Evolutionary conservation across 352 stramenopile species (phyloP).

Genomic region (Pythium sukuiense): DNA sequence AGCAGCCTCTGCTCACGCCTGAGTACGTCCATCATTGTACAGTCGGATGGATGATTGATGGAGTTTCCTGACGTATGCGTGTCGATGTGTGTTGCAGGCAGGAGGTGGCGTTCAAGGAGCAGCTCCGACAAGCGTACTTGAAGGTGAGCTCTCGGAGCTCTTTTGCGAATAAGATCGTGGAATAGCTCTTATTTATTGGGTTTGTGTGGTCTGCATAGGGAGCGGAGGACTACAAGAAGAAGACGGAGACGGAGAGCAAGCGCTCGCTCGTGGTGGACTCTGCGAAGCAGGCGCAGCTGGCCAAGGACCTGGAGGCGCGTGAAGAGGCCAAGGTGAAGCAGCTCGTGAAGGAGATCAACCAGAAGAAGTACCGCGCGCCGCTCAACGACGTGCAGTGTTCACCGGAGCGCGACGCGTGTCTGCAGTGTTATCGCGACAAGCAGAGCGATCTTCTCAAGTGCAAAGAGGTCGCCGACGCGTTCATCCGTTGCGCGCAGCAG

Average conservation of each 20-base stretch:
- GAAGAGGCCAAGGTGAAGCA: constrained; percentile 71
- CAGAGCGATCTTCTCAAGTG: constrained; percentile 77
- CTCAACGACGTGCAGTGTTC: constrained; percentile 83
- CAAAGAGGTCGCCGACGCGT: constrained; percentile 86
- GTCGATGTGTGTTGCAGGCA: constrained; percentile 33
- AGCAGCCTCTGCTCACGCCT: constrained; percentile 31
- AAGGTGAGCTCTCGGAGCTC: constrained; percentile 41
- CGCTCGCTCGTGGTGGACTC: constrained; percentile 23
- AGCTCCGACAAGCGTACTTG: constrained; percentile 72
- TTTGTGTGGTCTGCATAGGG: constrained; percentile 32
- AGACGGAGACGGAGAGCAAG: constrained; percentile 51
- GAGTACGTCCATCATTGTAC: constrained; percentile 36
- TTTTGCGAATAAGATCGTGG: not conserved
- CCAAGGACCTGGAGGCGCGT: constrained; percentile 68
- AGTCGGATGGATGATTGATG: not conserved
- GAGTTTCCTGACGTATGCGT: not conserved
- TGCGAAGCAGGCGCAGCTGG: constrained; percentile 55
- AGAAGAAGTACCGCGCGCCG: constrained; percentile 83
- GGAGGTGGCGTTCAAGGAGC: constrained; percentile 65
- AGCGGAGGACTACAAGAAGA: constrained; percentile 70
- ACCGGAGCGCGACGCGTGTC: constrained; percentile 68
- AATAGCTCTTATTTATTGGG: not conserved
- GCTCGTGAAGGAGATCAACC: constrained; percentile 75
- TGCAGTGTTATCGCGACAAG: constrained; percentile 88
- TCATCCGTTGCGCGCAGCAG: constrained; percentile 76